phyloP scores from a whole-genome alignment of 371 early-diverging fungal species.

The Apophysomyces elegans region DNA sequence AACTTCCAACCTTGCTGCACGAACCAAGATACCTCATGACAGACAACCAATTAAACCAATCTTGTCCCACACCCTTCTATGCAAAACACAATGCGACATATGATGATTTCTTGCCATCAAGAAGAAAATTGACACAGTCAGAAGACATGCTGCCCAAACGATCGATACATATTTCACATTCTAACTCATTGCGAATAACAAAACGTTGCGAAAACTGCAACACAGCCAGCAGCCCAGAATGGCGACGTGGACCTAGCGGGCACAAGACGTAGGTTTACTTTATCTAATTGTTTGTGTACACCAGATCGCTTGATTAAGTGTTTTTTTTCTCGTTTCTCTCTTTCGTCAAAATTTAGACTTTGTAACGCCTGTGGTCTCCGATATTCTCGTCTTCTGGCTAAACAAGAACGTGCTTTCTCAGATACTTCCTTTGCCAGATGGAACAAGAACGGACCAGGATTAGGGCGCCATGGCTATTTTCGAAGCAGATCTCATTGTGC shows the following conservation, averaged over 20 bases:
- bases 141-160: not conserved
- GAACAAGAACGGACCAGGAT: not conserved
- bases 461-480: not conserved
- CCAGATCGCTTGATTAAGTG: conserved; percentile 1
- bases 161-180: not conserved
- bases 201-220: conserved; percentile 71
- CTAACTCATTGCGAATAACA: not conserved
- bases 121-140: not conserved
- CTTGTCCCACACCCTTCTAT: not conserved
- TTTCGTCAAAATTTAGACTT: conserved; percentile 41
- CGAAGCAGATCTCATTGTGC: not conserved
- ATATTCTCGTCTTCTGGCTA: conserved; percentile 52
- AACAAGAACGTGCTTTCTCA: conserved; percentile 10
- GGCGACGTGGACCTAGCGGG: conserved; percentile 81
- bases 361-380: conserved; percentile 82
- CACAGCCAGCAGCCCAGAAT: conserved; percentile 75
- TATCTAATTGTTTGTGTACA: not conserved
- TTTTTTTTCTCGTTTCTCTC: not conserved
- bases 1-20: not conserved
- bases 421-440: not conserved
- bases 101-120: not conserved
- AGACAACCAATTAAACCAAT: not conserved
- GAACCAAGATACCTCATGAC: conserved; percentile 4
- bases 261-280: conserved; percentile 67
- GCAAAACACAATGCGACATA: conserved; percentile 1